Base-by-base conservation (phyloP, 1,139 yeast species). In the Protomyces inouyei region DNA sequence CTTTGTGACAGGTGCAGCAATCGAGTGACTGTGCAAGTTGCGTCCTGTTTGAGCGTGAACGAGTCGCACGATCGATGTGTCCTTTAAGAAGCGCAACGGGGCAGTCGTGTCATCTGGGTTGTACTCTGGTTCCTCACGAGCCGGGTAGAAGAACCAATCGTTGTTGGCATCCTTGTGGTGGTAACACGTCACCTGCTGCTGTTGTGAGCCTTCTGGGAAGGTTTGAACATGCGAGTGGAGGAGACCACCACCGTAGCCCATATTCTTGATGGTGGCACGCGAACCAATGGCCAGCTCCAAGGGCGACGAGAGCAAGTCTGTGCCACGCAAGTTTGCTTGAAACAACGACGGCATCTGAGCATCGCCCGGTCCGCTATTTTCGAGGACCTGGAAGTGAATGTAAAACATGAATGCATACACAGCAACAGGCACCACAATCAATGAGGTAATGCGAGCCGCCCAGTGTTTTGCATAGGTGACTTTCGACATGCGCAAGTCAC, bases 281-380 rank as follows among this genome's bases (percentile, higher is more conserved):
- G 98, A 90, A 51, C 90, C 92, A 65, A 88, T 78, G 51, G 95
- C 85, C 57, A 93, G 80, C 71, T 92, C 97, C 76, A 96, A 80
- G 69, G 98, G 96, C 35, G 97, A 97, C 65, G 86, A 84, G 65
- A 85, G 88, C 68, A 92, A 86, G 66, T 83, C 85, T 43, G 93
- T 84, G 48, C 96, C 96, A 55, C 80, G 77, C 72, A 93, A 82
- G 74, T 90, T 88, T 64, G 98, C 98, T 78, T 93, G 98, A 83
- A 93, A 93, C 69, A 95, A 80, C 0, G 98, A 90, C 18, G 96
- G 88, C 98, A 95, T 95, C 72, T 88, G 88, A 59, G 97, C 95
- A 75, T 93, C 98, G 69, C 98, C 98, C 21, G 97, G 85, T 69
- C 99, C 98, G 2, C 96, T 84, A 71, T 84, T 85, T 72, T 82